Base-by-base conservation (phyloP, 1,139 yeast species). In the Pichia sp. region DNA sequence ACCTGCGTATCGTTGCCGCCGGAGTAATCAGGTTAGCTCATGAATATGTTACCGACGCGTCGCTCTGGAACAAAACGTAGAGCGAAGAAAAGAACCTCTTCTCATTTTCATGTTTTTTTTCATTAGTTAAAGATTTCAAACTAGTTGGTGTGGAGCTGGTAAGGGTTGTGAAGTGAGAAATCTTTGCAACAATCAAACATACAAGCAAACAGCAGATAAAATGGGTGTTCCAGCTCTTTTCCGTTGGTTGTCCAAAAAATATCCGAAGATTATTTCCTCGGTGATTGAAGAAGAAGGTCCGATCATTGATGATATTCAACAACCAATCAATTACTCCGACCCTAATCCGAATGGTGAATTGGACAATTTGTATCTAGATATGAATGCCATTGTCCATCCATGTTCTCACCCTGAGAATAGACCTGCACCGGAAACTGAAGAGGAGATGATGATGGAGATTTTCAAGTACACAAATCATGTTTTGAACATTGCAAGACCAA, bases 361-460 rank as follows among this genome's bases (percentile, higher is more conserved):
- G 36, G 96, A 88, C 55, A 88, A 88, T 56, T 62, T 88, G 33
- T 88, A 88, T 55, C 67, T 88, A 44, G 97, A 88, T 63, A 88
- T 88, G 97, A 88, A 88, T 54, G 96, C 96, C 64, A 88, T 88
- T 56, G 96, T 88, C 5, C 97, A 88, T 64, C 96, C 96, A 1
- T 88, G 96, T 67, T 81, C 96, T 2, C 97, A 88, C 60, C 96
- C 97, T 1, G 96, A 88, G 53, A 84, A 88, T 49, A 80, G 80
- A 44, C 94, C 96, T 6, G 81, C 95, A 3, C 99, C 95, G 22
- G 91, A 78, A 49, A 85, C 93, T 1, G 97, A 88, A 52, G 95
- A 86, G 44, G 96, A 88, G 55, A 88, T 88, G 96, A 78, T 88
- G 63, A 62, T 86, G 46, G 96, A 87, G 37, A 78, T 88, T 25